phyloP scores from a whole-genome alignment of 306 rosid genomes.

The Rubus idaeus region DNA sequence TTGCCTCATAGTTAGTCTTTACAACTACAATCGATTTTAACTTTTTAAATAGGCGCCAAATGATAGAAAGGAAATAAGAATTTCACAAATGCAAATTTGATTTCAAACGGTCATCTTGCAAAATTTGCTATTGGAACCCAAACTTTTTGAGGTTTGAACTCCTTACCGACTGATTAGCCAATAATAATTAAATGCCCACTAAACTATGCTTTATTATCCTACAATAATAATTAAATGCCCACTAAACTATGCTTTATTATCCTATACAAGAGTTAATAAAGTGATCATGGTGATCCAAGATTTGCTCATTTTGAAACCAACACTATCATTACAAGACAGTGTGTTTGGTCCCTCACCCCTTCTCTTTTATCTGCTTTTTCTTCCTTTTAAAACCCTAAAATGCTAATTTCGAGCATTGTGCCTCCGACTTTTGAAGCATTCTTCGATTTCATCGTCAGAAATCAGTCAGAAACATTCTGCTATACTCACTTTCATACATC shows the following conservation, averaged over 20 bases:
- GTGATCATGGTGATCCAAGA: slow-evolving; percentile 1
- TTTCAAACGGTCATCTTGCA: not conserved
- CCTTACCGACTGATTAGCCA: not conserved
- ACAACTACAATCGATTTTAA: not conserved
- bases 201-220: not conserved
- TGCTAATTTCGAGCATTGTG: not conserved
- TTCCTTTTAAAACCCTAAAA: not conserved
- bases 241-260: not conserved
- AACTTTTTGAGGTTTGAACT: not conserved
- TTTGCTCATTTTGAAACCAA: slow-evolving; percentile 18
- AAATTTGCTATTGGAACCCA: not conserved
- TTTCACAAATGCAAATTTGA: not conserved
- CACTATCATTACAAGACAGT: slow-evolving; percentile 27
- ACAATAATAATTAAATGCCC: not conserved
- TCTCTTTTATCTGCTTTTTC: not conserved
- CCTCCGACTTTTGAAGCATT: slow-evolving; percentile 12
- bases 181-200: not conserved
- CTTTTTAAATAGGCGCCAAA: not conserved
- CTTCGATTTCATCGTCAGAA: slow-evolving; percentile 1
- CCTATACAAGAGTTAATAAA: slow-evolving; percentile 7
- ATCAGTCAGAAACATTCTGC: slow-evolving; percentile 15
- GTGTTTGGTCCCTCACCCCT: not conserved
- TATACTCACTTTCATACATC: not conserved
- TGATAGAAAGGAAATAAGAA: not conserved
- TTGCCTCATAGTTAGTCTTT: not conserved